Percentiles rank a stretch among this genome's conserved stretches.
These are phyloP conservation scores for Fagopyrum homotropicum DNA, from an alignment of 148 eudicot species.

Conservation along the genomic window DNA sequence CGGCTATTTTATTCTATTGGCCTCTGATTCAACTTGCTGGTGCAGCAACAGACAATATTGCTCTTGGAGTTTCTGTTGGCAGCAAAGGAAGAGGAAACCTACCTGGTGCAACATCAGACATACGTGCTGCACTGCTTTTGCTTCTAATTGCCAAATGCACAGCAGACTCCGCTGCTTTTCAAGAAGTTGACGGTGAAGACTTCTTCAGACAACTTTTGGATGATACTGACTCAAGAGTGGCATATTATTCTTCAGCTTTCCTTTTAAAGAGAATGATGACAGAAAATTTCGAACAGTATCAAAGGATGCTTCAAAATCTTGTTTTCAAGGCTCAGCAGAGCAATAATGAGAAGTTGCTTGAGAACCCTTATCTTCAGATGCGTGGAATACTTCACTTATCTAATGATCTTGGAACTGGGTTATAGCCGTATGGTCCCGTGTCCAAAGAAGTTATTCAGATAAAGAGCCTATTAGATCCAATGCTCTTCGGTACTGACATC, in stretches of 20 bases:
- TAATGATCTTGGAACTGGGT: constrained; percentile 52
- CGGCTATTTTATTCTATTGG: constrained; percentile 89
- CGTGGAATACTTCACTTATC: constrained; percentile 91
- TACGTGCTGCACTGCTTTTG: constrained; percentile 92
- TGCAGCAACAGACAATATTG: constrained; percentile 96
- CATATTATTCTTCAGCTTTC: constrained; percentile 91
- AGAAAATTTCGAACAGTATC: constrained; percentile 80
- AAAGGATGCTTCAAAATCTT: constrained; percentile 86
- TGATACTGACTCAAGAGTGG: constrained; percentile 98
- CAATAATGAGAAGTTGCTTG: constrained; percentile 93
- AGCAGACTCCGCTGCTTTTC: constrained; percentile 84
- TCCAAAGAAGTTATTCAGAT: constrained; percentile 1
- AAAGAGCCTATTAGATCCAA: not conserved
- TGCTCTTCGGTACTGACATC: not conserved
- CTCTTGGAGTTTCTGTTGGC: constrained; percentile 97
- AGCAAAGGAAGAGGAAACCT: constrained; percentile 96
- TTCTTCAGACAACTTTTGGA: constrained; percentile 90
- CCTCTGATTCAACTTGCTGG: constrained; percentile 97
- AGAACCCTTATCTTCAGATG: constrained; percentile 99
- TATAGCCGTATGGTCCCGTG: constrained; percentile 13
- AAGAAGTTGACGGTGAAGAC: constrained; percentile 88
- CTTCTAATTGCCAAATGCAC: constrained; percentile 97
- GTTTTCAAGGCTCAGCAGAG: constrained; percentile 97
- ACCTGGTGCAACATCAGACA: constrained; percentile 98
- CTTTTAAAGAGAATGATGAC: constrained; percentile 99